Evolutionary conservation across 495 filamentous ascomycete genomes (phyloP).

Genomic region (Apiosordaria backusii): DNA sequence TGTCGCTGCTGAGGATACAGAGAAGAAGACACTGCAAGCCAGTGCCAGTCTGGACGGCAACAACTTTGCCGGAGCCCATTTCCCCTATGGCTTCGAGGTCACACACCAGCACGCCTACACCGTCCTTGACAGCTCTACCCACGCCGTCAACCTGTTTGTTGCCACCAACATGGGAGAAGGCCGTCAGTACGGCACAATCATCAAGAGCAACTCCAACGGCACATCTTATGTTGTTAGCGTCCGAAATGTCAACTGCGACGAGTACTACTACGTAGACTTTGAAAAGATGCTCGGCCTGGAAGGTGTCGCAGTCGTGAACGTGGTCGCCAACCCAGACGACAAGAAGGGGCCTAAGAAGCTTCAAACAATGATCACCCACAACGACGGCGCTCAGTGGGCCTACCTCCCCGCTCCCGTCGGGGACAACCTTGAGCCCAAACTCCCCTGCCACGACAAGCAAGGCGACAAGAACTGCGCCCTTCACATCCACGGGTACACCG

Average conservation of each 20-base stretch:
- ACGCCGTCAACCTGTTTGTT: conserved; percentile 90
- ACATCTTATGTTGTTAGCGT: conserved; percentile 87
- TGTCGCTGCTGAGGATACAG: conserved; percentile 67
- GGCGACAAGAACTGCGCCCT: conserved; percentile 69
- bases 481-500: conserved; percentile 92
- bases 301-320: conserved; percentile 82
- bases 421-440: conserved; percentile 66
- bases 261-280: conserved; percentile 80
- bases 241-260: conserved; percentile 70
- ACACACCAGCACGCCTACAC: conserved; percentile 77
- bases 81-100: conserved; percentile 77
- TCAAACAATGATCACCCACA: conserved; percentile 88
- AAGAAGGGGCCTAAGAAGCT: conserved; percentile 66
- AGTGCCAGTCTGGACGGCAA: conserved; percentile 79
- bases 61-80: conserved; percentile 76
- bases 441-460: conserved; percentile 57
- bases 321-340: conserved; percentile 68
- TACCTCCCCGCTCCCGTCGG: conserved; percentile 60
- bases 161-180: conserved; percentile 59
- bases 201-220: conserved; percentile 98
- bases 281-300: conserved; percentile 92
- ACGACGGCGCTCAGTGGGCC: conserved; percentile 85
- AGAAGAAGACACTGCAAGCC: conserved; percentile 66
- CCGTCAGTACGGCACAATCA: conserved; percentile 73
- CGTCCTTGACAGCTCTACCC: conserved; percentile 86